These are phyloP conservation scores for Vaccinium vitisidaea DNA, from an alignment of 148 eudicot species.

Conservation along the genomic window DNA sequence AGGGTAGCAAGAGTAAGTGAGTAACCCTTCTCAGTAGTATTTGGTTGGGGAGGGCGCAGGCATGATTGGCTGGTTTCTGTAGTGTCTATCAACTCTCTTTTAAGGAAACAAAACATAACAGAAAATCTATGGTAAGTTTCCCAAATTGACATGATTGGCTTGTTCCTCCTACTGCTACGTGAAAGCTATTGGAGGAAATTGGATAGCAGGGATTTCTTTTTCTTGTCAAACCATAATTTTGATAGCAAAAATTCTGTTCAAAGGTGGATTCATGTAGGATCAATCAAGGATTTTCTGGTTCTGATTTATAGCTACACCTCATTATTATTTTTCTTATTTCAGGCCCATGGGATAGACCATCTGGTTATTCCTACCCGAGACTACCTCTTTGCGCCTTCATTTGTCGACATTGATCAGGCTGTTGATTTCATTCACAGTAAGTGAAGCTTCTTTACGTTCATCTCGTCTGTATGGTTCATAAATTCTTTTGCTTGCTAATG, in stretches of 20 bases:
- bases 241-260: neutral
- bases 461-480: neutral
- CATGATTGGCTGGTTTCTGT: conserved; percentile 9
- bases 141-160: neutral
- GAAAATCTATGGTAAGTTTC: neutral
- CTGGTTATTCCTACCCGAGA: conserved; percentile 78
- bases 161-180: neutral
- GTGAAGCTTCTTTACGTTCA: conserved; percentile 17
- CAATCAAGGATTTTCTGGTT: neutral
- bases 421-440: conserved; percentile 73
- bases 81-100: conserved; percentile 8
- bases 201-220: neutral
- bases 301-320: conserved; percentile 7
- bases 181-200: neutral
- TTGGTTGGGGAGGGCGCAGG: conserved; percentile 6
- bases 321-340: conserved; percentile 13
- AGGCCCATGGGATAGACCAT: conserved; percentile 74
- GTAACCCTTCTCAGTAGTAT: conserved; percentile 7
- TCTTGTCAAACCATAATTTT: neutral
- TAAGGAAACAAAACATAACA: neutral
- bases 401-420: conserved; percentile 58
- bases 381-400: conserved; percentile 77
- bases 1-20: conserved; percentile 9
- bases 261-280: neutral
- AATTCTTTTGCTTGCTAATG: conserved; percentile 10